A percentile compares a stretch with the other conserved stretches of the same genome.
Evolutionary conservation across 257 asterid genomes (phyloP).

Genomic region (Nyctanthes arbortristis): DNA sequence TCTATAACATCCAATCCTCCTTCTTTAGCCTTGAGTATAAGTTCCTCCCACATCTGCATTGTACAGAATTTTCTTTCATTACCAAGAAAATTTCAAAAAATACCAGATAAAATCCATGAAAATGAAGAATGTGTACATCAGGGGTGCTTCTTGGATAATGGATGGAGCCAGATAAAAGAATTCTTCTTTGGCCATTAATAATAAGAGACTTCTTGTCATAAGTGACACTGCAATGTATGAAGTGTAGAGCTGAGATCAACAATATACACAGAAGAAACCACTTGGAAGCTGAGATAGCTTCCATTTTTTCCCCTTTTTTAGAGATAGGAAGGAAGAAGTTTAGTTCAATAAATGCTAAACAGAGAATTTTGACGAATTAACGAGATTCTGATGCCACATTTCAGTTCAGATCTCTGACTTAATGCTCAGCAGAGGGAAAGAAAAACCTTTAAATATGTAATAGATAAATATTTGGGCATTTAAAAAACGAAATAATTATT

Average conservation of each 20-base stretch:
- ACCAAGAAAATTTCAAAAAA: not conserved
- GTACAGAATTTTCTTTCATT: not conserved
- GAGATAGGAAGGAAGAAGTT: not conserved
- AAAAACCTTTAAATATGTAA: constrained; percentile 24
- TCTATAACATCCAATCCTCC: constrained; percentile 92
- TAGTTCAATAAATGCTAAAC: constrained; percentile 16
- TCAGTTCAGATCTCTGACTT: constrained; percentile 30
- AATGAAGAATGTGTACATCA: constrained; percentile 44
- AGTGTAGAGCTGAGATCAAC: constrained; percentile 29
- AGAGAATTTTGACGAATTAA: constrained; percentile 26
- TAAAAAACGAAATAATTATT: not conserved
- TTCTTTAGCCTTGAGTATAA: constrained; percentile 87
- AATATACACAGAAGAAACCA: constrained; percentile 40
- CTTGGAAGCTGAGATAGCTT: constrained; percentile 47
- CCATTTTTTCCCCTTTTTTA: constrained; percentile 39
- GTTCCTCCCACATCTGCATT: constrained; percentile 99
- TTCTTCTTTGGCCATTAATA: constrained; percentile 79
- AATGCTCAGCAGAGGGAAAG: constrained; percentile 6
- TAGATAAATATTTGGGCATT: not conserved
- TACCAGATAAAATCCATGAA: not conserved
- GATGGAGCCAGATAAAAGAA: constrained; percentile 87
- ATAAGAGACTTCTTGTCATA: constrained; percentile 72
- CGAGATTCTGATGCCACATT: not conserved
- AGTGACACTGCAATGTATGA: constrained; percentile 62
- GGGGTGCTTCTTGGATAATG: constrained; percentile 97